These are phyloP conservation scores for Ajuga reptans DNA, from an alignment of 305 asterid genomes.

Conservation along the genomic window DNA sequence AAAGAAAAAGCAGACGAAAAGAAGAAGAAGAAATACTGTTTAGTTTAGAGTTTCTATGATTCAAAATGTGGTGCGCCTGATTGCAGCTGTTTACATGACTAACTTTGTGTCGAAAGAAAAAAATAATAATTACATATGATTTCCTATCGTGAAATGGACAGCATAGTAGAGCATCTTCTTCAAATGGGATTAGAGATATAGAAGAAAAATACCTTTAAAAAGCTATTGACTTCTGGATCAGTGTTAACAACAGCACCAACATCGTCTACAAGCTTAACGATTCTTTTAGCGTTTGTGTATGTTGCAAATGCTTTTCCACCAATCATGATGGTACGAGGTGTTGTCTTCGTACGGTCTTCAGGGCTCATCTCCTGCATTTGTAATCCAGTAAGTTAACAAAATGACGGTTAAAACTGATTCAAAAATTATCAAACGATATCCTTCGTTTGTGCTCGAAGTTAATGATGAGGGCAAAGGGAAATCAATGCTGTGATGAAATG, in stretches of 20 bases:
- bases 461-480: neutral
- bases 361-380: constrained; percentile 87
- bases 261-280: constrained; percentile 92
- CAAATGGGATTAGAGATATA: neutral
- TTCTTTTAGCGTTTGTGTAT: constrained; percentile 90
- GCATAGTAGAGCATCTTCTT: neutral
- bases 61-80: neutral
- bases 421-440: too few species aligned
- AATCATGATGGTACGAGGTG: constrained; percentile 92
- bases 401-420: neutral
- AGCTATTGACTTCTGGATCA: constrained; percentile 84
- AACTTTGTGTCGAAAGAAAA: too few species aligned
- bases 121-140: too few species aligned
- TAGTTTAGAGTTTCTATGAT: neutral
- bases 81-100: too few species aligned
- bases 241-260: constrained; percentile 91
- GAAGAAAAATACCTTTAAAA: constrained; percentile 55
- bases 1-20: too few species aligned
- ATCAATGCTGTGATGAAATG: neutral
- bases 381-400: constrained; percentile 8
- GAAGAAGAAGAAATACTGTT: too few species aligned
- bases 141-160: neutral
- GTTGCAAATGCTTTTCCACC: constrained; percentile 99
- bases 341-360: constrained; percentile 65
- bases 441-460: neutral